phyloP scores from a whole-genome alignment of 2,329 filamentous ascomycete genomes.

The Xylaria sp. region DNA sequence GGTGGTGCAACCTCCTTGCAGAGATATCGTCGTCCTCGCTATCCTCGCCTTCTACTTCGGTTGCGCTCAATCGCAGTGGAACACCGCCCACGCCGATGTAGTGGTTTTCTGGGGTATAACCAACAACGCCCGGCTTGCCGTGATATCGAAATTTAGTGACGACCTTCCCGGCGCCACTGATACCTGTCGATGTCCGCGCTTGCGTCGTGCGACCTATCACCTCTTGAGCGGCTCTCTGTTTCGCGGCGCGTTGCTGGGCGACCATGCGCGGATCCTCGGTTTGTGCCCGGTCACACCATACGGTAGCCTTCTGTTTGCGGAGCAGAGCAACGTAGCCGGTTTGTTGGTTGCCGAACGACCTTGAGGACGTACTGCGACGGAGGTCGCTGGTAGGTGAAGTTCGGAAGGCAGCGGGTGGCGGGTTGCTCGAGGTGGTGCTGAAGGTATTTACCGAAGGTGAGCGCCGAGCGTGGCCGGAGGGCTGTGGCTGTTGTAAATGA shows the following conservation, averaged over 20 bases:
- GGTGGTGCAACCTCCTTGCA: conserved; percentile 68
- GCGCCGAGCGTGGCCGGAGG: conserved; percentile 59
- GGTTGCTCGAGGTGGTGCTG: conserved; percentile 77
- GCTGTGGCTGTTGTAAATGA: conserved; percentile 52
- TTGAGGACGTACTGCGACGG: conserved; percentile 82
- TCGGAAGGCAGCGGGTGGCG: conserved; percentile 66
- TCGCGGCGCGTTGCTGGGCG: conserved; percentile 86
- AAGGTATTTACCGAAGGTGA: conserved; percentile 75
- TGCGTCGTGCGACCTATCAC: conserved; percentile 71
- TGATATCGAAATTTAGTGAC: conserved; percentile 90
- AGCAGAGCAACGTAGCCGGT: conserved; percentile 95
- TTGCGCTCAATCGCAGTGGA: conserved; percentile 91
- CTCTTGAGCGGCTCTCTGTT: conserved; percentile 85
- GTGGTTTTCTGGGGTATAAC: conserved; percentile 81
- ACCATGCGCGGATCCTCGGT: conserved; percentile 87
- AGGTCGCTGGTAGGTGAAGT: conserved; percentile 67
- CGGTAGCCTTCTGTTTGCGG: conserved; percentile 95
- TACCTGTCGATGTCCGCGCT: conserved; percentile 71
- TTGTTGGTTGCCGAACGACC: conserved; percentile 71
- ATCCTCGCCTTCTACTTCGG: conserved; percentile 90
- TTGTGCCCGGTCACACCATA: conserved; percentile 96
- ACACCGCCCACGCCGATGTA: conserved; percentile 82
- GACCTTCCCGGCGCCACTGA: conserved; percentile 72
- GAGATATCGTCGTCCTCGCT: conserved; percentile 76
- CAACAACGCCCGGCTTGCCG: conserved; percentile 80